phyloP scores from a whole-genome alignment of 2,329 filamentous ascomycete species.

The Arthrobotrys entomopaga region DNA sequence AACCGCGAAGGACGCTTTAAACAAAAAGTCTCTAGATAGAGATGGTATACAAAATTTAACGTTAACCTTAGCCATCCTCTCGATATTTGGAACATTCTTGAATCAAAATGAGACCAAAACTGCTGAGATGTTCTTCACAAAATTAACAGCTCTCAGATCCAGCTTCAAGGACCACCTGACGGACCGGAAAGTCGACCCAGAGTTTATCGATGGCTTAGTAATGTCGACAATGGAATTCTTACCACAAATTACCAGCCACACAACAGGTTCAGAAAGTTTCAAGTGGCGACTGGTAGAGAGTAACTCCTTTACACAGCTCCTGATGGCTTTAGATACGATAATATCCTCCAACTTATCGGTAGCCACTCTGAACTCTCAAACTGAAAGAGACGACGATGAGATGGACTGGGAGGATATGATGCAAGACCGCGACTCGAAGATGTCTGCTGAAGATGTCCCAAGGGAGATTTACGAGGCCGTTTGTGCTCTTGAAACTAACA shows the following conservation, averaged over 20 bases:
- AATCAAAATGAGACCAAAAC: constrained; percentile 39
- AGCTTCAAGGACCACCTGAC: constrained; percentile 33
- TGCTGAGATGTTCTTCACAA: constrained; percentile 41
- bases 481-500: constrained; percentile 56
- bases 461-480: constrained; percentile 57
- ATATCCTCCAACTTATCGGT: constrained; percentile 37
- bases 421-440: constrained; percentile 47
- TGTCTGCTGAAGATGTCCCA: constrained; percentile 48
- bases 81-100: constrained; percentile 43
- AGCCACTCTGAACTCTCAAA: constrained; percentile 11
- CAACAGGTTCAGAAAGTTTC: constrained; percentile 6
- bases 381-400: constrained; percentile 58
- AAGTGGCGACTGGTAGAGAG: constrained; percentile 27
- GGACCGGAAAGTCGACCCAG: constrained; percentile 10
- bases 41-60: constrained; percentile 24
- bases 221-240: constrained; percentile 23
- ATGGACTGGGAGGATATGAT: constrained; percentile 63
- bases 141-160: constrained; percentile 18
- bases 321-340: constrained; percentile 24
- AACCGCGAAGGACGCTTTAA: not conserved
- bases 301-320: constrained; percentile 35
- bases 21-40: constrained; percentile 8
- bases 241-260: constrained; percentile 25
- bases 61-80: constrained; percentile 25
- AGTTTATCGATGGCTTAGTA: constrained; percentile 23